A percentile compares a stretch with the other conserved stretches of the same genome.
Evolutionary conservation across 805 yeast genomes (phyloP).

Genomic region (Cyberlindnera suaveolens): DNA sequence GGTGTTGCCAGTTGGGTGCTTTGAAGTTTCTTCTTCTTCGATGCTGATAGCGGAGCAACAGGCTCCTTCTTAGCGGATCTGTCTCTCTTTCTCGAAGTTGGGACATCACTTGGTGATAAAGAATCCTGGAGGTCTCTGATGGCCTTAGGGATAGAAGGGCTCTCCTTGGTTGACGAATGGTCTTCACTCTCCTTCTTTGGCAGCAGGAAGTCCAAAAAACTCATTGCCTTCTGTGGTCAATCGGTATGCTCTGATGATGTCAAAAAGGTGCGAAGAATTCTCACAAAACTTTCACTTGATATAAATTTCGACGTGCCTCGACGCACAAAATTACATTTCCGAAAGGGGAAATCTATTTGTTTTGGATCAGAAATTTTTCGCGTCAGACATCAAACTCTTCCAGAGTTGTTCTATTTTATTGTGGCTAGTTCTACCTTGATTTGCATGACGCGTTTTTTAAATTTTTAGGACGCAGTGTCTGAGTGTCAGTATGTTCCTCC

Average conservation of each 20-base stretch:
- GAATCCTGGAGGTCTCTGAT: neutral
- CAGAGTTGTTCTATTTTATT: too few species aligned
- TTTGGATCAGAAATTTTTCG: conserved; percentile 1
- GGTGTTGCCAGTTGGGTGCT: conserved; percentile 6
- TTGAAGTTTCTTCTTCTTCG: neutral
- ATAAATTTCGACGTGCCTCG: neutral
- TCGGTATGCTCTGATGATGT: neutral
- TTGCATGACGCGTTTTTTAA: too few species aligned
- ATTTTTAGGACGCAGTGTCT: too few species aligned
- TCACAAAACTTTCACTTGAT: neutral
- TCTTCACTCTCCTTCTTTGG: neutral
- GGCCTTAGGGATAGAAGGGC: neutral
- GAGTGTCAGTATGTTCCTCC: too few species aligned
- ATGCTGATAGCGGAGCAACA: neutral
- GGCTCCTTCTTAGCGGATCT: neutral
- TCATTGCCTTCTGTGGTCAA: neutral
- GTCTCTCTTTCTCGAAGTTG: neutral
- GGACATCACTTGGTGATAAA: neutral
- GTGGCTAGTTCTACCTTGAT: too few species aligned
- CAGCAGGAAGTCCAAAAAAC: neutral
- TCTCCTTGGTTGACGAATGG: neutral
- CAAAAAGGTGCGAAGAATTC: neutral
- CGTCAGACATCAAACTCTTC: too few species aligned
- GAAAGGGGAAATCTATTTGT: conserved; percentile 3
- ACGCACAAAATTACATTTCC: conserved; percentile 12